Evolutionary conservation across 2,329 filamentous ascomycete species (phyloP), one percentile per base, ranked within the genome.

Genomic region (Aspergillus ochraceus): DNA sequence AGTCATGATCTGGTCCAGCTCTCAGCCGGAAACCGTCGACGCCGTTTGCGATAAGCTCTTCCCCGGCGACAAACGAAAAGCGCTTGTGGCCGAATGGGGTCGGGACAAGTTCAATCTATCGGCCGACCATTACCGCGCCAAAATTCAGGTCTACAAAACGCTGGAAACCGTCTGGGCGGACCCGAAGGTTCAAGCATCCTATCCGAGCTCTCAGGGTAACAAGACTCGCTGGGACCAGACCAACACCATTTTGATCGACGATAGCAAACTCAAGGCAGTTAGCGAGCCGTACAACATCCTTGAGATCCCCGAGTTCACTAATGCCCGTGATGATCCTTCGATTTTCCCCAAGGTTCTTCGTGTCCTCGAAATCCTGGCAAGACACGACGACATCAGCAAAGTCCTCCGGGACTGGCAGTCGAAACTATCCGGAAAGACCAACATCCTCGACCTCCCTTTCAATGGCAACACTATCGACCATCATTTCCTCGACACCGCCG

Each of bases 1-100:
- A 55, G 89, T 97, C 30, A 91, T 92, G 78, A 86, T 98, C 59
- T 99, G 94, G 92, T 96, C 94, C 1, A 96, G 91, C 6, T 92
- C 94, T 0, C 85, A 83, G 20, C 88, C 88, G 0, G 75, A 83
- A 1, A 97, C 95, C 64, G 91, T 97, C 14, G 65, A 76, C 9
- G 78, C 77, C 39, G 86, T 91, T 62, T 76, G 79, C 2, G 78
- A 85, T 52, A 67, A 72, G 29, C 82, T 96, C 0, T 82, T 97
- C 59, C 79, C 81, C 0, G 74, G 77, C 0, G 71, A 81, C 1
- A 82, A 89, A 66, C 80, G 79, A 32, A 59, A 75, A 0, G 75
- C 80, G 24, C 81, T 96, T 19, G 81, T 91, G 30, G 89, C 88
- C 19, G 77, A 88, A 57, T 97, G 93, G 92, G 89, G 82, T 6